phyloP scores from a whole-genome alignment of 2,329 filamentous ascomycete species.

The Botrytis galanthina region DNA sequence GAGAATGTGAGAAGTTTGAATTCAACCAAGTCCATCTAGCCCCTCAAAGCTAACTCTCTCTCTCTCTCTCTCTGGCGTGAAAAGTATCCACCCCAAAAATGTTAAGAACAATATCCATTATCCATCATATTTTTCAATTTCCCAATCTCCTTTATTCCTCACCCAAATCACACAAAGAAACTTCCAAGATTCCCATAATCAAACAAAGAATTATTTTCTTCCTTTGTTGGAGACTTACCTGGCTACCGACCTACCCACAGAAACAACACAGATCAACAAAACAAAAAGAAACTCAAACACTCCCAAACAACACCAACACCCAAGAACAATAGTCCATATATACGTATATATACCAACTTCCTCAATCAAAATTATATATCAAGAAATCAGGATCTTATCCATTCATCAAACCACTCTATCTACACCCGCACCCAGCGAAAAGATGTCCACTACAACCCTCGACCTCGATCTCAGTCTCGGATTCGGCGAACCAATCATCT shows the following conservation, averaged over 20 bases:
- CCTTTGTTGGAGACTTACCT: neutral
- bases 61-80: neutral
- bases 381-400: neutral
- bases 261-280: neutral
- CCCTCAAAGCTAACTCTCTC: neutral
- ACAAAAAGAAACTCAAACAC: neutral
- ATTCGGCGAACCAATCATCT: slow-evolving; percentile 20
- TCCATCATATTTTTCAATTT: accelerated
- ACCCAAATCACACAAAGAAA: neutral
- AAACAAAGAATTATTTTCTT: neutral
- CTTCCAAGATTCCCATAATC: too few relatives aligned
- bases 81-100: neutral
- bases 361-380: too few relatives aligned
- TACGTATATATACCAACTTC: neutral
- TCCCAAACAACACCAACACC: neutral
- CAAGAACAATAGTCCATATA: neutral
- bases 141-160: neutral
- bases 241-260: neutral
- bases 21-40: neutral
- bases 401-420: neutral
- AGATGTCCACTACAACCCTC: neutral
- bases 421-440: neutral
- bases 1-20: neutral
- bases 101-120: neutral
- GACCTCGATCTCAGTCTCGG: neutral